phyloP scores from a whole-genome alignment of 192 early-diverging fungal genomes.

The Coemansia sp. region DNA sequence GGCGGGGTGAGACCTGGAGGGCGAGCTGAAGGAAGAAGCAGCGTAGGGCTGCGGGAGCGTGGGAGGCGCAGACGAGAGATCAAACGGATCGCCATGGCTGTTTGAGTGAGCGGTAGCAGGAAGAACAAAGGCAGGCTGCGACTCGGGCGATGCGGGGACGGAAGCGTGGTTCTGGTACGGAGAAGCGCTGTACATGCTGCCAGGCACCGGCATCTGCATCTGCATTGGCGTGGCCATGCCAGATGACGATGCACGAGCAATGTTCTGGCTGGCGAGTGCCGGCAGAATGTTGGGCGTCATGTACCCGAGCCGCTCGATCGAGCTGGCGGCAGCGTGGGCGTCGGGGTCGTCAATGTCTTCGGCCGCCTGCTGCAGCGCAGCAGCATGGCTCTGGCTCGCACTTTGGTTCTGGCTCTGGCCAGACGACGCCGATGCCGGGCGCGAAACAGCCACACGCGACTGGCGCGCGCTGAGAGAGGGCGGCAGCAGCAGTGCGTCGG shows the following conservation, averaged over 20 bases:
- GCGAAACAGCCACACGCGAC: constrained; percentile 27
- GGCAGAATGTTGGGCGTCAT: constrained; percentile 55
- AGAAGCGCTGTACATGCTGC: constrained; percentile 22
- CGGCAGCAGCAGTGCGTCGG: constrained; percentile 9
- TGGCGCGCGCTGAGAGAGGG: constrained; percentile 20
- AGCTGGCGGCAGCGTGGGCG: constrained; percentile 43
- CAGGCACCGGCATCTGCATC: not conserved
- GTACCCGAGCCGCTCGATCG: constrained; percentile 54
- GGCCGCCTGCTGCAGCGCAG: constrained; percentile 41
- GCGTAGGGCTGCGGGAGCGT: constrained; percentile 26
- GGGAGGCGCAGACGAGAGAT: constrained; percentile 12
- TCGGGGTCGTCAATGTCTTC: constrained; percentile 28
- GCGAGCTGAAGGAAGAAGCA: constrained; percentile 12
- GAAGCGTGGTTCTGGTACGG: not conserved
- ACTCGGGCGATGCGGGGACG: constrained; percentile 17
- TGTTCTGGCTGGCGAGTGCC: constrained; percentile 40
- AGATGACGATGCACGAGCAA: constrained; percentile 1
- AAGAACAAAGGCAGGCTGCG: not conserved
- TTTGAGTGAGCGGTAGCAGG: not conserved
- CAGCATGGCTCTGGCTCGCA: constrained; percentile 26
- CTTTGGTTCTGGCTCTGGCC: constrained; percentile 9
- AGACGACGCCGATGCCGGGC: constrained; percentile 24
- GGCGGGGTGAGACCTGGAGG: constrained; percentile 11
- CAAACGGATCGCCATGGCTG: not conserved
- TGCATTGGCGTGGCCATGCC: not conserved